phyloP scores from a whole-genome alignment of 2,329 filamentous ascomycete species.

The Colletotrichum paranaense region DNA sequence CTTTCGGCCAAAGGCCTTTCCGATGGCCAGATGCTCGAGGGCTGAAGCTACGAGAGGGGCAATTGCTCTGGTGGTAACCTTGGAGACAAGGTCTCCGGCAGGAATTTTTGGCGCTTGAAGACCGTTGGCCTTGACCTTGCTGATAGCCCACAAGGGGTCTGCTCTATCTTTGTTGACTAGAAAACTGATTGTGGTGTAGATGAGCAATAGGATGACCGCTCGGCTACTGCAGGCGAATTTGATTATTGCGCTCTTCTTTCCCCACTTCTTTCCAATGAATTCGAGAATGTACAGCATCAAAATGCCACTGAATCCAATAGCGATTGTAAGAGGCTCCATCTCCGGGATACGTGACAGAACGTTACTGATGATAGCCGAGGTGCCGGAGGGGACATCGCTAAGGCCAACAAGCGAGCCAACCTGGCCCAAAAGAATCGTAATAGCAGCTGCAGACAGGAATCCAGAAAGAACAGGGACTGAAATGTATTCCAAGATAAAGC shows the following conservation, averaged over 20 bases:
- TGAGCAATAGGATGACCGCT: constrained; percentile 68
- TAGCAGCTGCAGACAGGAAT: constrained; percentile 74
- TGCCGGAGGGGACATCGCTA: constrained; percentile 57
- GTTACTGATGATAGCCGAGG: constrained; percentile 68
- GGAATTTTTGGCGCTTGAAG: constrained; percentile 63
- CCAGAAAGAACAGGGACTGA: constrained; percentile 73
- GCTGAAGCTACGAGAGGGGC: constrained; percentile 71
- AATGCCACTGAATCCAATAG: constrained; percentile 68
- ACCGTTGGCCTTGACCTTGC: constrained; percentile 66
- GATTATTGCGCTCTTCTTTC: constrained; percentile 65
- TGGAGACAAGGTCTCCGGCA: constrained; percentile 58
- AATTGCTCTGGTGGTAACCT: constrained; percentile 65
- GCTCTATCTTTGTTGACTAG: constrained; percentile 66
- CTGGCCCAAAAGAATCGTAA: constrained; percentile 75
- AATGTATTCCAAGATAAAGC: constrained; percentile 74
- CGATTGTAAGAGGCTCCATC: constrained; percentile 68
- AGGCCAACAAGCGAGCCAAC: constrained; percentile 70
- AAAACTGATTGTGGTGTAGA: constrained; percentile 73
- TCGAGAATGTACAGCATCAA: constrained; percentile 67
- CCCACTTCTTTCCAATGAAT: constrained; percentile 68
- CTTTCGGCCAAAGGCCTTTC: constrained; percentile 70
- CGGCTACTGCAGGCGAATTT: constrained; percentile 70
- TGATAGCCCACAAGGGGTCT: constrained; percentile 67
- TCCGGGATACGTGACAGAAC: constrained; percentile 66
- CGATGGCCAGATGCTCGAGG: constrained; percentile 74